These are phyloP conservation scores for Dissophora globulifera DNA, from an alignment of 192 early-diverging fungal species.

Conservation along the genomic window DNA sequence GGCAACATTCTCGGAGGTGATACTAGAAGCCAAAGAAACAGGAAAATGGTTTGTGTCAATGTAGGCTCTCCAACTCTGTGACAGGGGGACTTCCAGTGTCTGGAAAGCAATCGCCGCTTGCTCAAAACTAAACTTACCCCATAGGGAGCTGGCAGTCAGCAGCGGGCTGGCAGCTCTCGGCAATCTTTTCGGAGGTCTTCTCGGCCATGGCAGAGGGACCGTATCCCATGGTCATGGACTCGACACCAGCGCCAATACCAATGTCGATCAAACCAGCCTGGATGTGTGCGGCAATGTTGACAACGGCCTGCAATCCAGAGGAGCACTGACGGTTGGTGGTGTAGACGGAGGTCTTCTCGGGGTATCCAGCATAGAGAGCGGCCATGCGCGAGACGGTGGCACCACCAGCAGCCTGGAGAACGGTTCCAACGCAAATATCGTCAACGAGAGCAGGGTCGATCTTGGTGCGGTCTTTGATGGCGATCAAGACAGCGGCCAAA, in stretches of 20 bases:
- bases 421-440: slow-evolving; percentile 95
- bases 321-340: slow-evolving; percentile 97
- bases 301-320: slow-evolving; percentile 88
- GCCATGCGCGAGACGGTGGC: slow-evolving; percentile 92
- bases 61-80: slow-evolving; percentile 2
- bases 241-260: slow-evolving; percentile 93
- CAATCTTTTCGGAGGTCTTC: slow-evolving; percentile 80
- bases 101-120: too few relatives aligned
- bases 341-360: slow-evolving; percentile 79
- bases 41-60: slow-evolving; percentile 4
- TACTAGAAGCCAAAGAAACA: slow-evolving; percentile 36
- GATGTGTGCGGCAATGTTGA: slow-evolving; percentile 86
- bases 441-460: slow-evolving; percentile 88
- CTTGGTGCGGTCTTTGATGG: slow-evolving; percentile 75
- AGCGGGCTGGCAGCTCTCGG: slow-evolving; percentile 69
- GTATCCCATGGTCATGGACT: slow-evolving; percentile 92
- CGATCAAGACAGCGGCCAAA: slow-evolving; percentile 80
- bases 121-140: slow-evolving; percentile 70
- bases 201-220: slow-evolving; percentile 80
- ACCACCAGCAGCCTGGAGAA: slow-evolving; percentile 89
- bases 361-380: slow-evolving; percentile 89
- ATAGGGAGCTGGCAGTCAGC: slow-evolving; percentile 90
- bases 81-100: too few relatives aligned
- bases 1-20: slow-evolving; percentile 98
- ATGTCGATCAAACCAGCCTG: slow-evolving; percentile 87